phyloP scores from a whole-genome alignment of 2,329 filamentous ascomycete species.

The Aspergillus pseudoglaucus region DNA sequence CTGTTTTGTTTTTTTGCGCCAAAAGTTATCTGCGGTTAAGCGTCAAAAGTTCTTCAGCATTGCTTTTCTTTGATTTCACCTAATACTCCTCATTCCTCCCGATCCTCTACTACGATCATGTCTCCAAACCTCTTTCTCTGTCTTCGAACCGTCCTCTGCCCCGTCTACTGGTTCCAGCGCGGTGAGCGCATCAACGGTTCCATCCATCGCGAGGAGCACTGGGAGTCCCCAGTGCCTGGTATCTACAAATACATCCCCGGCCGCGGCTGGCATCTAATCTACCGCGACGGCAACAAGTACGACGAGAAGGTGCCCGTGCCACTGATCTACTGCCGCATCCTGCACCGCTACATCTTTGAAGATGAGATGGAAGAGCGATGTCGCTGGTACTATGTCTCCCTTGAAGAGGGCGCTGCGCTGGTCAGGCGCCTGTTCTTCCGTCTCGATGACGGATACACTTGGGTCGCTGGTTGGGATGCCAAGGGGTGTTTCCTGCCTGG shows the following conservation, averaged over 20 bases:
- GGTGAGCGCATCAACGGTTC: slow-evolving; percentile 33
- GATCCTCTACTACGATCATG: slow-evolving; percentile 27
- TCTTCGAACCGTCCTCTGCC: slow-evolving; percentile 43
- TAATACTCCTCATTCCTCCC: slow-evolving; percentile 2
- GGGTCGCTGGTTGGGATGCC: slow-evolving; percentile 46
- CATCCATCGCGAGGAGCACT: slow-evolving; percentile 41
- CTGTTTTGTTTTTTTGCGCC: slow-evolving; percentile 7
- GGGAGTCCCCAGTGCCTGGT: slow-evolving; percentile 43
- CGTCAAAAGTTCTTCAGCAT: slow-evolving; percentile 12
- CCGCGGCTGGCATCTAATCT: slow-evolving; percentile 46
- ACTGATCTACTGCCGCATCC: slow-evolving; percentile 44
- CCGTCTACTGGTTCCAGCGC: slow-evolving; percentile 45
- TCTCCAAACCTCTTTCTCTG: slow-evolving; percentile 47
- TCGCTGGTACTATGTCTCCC: slow-evolving; percentile 34
- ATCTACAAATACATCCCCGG: slow-evolving; percentile 46
- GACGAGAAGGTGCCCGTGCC: slow-evolving; percentile 29
- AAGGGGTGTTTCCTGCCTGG: slow-evolving; percentile 46
- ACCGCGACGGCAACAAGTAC: slow-evolving; percentile 28
- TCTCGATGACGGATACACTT: slow-evolving; percentile 44
- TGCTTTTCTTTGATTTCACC: slow-evolving; percentile 4
- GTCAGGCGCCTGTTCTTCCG: slow-evolving; percentile 43
- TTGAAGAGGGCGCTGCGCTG: slow-evolving; percentile 31
- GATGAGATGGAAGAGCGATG: slow-evolving; percentile 44
- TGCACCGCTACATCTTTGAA: slow-evolving; percentile 45
- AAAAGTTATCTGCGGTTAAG: slow-evolving; percentile 17